Evolutionary conservation across 176 grass and related monocot species (phyloP).

Genomic region (Tillandsia leiboldiana): DNA sequence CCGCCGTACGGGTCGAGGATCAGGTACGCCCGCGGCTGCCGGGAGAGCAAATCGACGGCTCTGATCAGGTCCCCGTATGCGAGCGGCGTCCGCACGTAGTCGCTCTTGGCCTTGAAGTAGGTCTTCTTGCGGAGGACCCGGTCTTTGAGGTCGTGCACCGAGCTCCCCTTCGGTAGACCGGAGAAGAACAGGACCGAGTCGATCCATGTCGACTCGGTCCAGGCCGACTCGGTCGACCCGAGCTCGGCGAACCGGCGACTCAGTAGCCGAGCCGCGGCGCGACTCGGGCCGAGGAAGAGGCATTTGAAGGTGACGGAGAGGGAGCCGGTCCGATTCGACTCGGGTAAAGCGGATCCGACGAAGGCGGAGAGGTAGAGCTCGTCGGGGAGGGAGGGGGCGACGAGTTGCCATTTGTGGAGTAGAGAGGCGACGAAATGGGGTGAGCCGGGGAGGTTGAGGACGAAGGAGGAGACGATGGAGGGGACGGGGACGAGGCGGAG

Average conservation of each 20-base stretch:
- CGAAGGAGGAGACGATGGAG: conserved; percentile 38
- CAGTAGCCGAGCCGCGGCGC: conserved; percentile 27
- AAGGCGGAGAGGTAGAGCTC: conserved; percentile 73
- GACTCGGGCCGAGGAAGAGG: conserved; percentile 37
- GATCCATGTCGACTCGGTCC: conserved; percentile 64
- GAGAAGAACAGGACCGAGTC: conserved; percentile 68
- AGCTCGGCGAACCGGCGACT: conserved; percentile 27
- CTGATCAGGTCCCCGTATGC: not conserved
- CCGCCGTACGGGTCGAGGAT: conserved; percentile 82
- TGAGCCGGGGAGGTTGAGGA: conserved; percentile 35
- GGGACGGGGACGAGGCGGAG: conserved; percentile 41
- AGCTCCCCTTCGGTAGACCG: conserved; percentile 32
- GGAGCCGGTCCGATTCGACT: conserved; percentile 8
- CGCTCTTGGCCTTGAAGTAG: conserved; percentile 79
- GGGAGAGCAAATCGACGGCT: conserved; percentile 16
- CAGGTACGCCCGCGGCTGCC: conserved; percentile 52
- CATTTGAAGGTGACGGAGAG: conserved; percentile 65
- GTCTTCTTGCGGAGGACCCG: conserved; percentile 37
- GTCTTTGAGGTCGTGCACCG: conserved; percentile 27
- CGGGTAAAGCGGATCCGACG: conserved; percentile 39
- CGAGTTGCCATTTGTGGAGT: conserved; percentile 45
- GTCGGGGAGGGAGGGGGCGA: conserved; percentile 54
- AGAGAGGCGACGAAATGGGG: conserved; percentile 22
- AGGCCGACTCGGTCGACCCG: conserved; percentile 11
- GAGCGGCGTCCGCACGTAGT: conserved; percentile 41